Evolutionary conservation across 2,329 filamentous ascomycete genomes (phyloP).

Genomic region (Ophiostoma populinum): DNA sequence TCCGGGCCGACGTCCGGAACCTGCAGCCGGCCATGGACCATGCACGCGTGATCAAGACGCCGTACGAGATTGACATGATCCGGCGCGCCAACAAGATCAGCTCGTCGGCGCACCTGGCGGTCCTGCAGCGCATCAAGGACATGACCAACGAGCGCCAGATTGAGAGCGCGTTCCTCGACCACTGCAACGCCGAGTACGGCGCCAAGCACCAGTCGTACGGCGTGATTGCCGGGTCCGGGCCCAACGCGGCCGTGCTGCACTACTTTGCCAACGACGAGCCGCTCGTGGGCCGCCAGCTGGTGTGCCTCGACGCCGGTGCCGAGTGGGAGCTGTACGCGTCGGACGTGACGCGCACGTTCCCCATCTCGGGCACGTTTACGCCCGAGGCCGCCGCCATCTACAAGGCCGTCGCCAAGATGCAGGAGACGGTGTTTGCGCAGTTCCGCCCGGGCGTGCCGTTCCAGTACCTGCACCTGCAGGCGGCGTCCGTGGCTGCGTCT

Average conservation of each 20-base stretch:
- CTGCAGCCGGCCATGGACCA: slow-evolving; percentile 61
- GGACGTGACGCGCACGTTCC: slow-evolving; percentile 80
- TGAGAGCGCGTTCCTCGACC: slow-evolving; percentile 58
- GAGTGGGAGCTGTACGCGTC: slow-evolving; percentile 77
- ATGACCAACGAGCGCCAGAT: slow-evolving; percentile 68
- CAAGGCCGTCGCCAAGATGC: slow-evolving; percentile 64
- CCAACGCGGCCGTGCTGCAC: slow-evolving; percentile 73
- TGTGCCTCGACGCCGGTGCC: slow-evolving; percentile 76
- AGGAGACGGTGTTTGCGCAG: slow-evolving; percentile 51
- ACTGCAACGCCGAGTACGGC: slow-evolving; percentile 49
- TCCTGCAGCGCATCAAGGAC: slow-evolving; percentile 44
- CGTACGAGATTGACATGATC: slow-evolving; percentile 72
- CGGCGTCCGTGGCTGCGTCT: slow-evolving; percentile 52
- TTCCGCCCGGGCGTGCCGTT: slow-evolving; percentile 54
- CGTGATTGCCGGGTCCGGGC: slow-evolving; percentile 70
- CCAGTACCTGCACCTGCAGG: slow-evolving; percentile 54
- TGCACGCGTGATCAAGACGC: slow-evolving; percentile 65
- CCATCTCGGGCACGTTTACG: slow-evolving; percentile 52
- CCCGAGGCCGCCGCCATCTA: slow-evolving; percentile 58
- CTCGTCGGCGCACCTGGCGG: slow-evolving; percentile 55
- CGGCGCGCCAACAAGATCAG: slow-evolving; percentile 68
- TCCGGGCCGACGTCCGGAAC: slow-evolving; percentile 28
- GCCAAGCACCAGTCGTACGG: slow-evolving; percentile 70
- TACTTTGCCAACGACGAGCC: slow-evolving; percentile 66
- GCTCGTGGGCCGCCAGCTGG: slow-evolving; percentile 49